phyloP scores from a whole-genome alignment of 371 early-diverging fungal genomes.

The Apophysomyces elegans region DNA sequence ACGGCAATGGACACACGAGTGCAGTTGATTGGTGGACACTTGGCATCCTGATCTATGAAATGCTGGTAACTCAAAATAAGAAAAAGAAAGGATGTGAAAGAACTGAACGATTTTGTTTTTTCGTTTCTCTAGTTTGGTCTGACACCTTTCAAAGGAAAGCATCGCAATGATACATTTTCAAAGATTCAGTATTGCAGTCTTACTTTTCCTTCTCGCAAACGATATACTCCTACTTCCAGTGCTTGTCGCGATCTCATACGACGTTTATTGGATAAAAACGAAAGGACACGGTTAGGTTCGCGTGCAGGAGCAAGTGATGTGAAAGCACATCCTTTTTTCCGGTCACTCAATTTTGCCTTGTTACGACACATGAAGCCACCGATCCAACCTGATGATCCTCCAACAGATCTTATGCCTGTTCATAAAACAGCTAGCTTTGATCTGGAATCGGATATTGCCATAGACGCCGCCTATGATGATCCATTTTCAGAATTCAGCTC shows the following conservation, averaged over 20 bases:
- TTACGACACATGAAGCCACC: slow-evolving; percentile 89
- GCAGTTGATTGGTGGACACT: slow-evolving; percentile 99
- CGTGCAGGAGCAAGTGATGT: slow-evolving; percentile 95
- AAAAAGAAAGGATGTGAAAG: slow-evolving; percentile 19
- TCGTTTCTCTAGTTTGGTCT: slow-evolving; percentile 59
- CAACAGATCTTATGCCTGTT: slow-evolving; percentile 50
- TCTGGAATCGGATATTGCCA: slow-evolving; percentile 39
- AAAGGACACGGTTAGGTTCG: slow-evolving; percentile 84
- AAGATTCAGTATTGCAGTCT: slow-evolving; percentile 65
- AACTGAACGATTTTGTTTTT: neutral
- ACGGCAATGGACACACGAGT: slow-evolving; percentile 91
- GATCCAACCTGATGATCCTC: slow-evolving; percentile 70
- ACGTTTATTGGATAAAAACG: slow-evolving; percentile 84
- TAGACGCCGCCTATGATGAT: slow-evolving; percentile 49
- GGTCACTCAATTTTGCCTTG: slow-evolving; percentile 89
- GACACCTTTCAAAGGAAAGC: slow-evolving; percentile 94
- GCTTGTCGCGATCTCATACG: slow-evolving; percentile 77
- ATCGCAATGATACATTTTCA: slow-evolving; percentile 83
- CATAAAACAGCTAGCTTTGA: slow-evolving; percentile 72
- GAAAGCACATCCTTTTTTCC: slow-evolving; percentile 93
- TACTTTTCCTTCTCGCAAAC: slow-evolving; percentile 11
- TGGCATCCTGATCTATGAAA: slow-evolving; percentile 97
- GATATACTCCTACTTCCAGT: slow-evolving; percentile 28
- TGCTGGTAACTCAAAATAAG: slow-evolving; percentile 67
- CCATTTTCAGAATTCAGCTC: slow-evolving; percentile 71